These are phyloP conservation scores for Fusarium sp. DNA, from an alignment of 2,329 filamentous ascomycete species.

Conservation along the genomic window DNA sequence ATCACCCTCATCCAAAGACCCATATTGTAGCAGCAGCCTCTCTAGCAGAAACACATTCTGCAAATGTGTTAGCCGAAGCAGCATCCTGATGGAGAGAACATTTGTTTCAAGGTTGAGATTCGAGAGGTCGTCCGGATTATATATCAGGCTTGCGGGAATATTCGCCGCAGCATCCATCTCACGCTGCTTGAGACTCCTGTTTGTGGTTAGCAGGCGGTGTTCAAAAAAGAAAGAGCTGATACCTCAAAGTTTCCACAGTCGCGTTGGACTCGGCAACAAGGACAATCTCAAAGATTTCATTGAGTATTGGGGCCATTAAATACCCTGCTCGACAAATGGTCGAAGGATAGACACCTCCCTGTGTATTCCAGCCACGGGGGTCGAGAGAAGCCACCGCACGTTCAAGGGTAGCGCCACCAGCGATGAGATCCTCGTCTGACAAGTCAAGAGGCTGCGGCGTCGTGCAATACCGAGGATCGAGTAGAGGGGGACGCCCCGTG, in stretches of 20 bases:
- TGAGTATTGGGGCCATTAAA: constrained; percentile 44
- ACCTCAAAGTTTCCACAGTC: constrained; percentile 13
- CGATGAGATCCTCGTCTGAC: constrained; percentile 54
- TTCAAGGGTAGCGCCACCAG: constrained; percentile 36
- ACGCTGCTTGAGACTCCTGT: constrained; percentile 16
- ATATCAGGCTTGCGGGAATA: constrained; percentile 13
- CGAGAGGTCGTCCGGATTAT: constrained; percentile 7
- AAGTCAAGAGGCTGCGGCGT: constrained; percentile 60
- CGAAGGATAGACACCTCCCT: constrained; percentile 49
- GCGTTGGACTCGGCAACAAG: constrained; percentile 20
- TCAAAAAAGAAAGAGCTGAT: neutral
- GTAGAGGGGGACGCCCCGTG: constrained; percentile 59
- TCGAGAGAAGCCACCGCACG: constrained; percentile 46
- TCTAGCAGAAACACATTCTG: constrained; percentile 27
- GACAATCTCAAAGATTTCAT: constrained; percentile 51
- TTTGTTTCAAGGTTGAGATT: neutral
- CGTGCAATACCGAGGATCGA: constrained; percentile 49
- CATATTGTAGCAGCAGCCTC: constrained; percentile 20
- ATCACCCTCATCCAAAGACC: constrained; percentile 22
- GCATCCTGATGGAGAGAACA: constrained; percentile 9
- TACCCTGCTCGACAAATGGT: constrained; percentile 50
- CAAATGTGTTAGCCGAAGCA: constrained; percentile 17
- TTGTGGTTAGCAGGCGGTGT: neutral
- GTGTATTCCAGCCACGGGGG: constrained; percentile 57
- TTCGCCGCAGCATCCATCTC: constrained; percentile 8